Conservation (phyloP, 352 stramenopile species). For the Globisporangium heterothallicum region DNA sequence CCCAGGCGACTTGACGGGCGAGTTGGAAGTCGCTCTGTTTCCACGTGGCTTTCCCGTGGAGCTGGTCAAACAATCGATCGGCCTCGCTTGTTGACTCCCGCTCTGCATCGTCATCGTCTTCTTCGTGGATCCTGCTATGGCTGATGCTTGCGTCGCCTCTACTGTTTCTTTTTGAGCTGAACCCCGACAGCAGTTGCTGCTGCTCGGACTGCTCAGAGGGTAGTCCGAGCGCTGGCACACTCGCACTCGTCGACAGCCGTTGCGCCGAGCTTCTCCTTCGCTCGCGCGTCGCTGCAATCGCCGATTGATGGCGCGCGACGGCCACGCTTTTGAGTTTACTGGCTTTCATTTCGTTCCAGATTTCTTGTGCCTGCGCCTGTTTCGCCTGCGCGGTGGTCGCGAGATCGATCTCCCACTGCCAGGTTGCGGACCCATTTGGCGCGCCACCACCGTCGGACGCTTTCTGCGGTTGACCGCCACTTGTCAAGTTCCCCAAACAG, state of each 20-base stretch:
- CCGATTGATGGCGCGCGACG: slow-evolving; percentile 17
- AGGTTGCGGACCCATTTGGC: slow-evolving; percentile 5
- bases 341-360: slow-evolving; percentile 57
- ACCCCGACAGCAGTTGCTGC: neutral
- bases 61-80: slow-evolving; percentile 54
- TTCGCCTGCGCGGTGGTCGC: slow-evolving; percentile 29
- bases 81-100: slow-evolving; percentile 14
- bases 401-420: slow-evolving; percentile 50
- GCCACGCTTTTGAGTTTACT: slow-evolving; percentile 31
- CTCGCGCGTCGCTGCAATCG: slow-evolving; percentile 16
- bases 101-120: neutral
- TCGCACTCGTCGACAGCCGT: slow-evolving; percentile 19
- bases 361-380: slow-evolving; percentile 37
- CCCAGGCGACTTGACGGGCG: slow-evolving; percentile 58
- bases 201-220: too few species aligned
- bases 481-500: slow-evolving; percentile 30
- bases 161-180: neutral
- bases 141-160: neutral
- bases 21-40: slow-evolving; percentile 71
- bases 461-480: slow-evolving; percentile 7
- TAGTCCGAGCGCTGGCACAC: slow-evolving; percentile 18
- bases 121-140: neutral
- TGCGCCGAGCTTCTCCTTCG: slow-evolving; percentile 9
- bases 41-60: slow-evolving; percentile 63
- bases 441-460: neutral